Evolutionary conservation across 805 yeast genomes (phyloP).

Genomic region (Hanseniaspora thailandica): DNA sequence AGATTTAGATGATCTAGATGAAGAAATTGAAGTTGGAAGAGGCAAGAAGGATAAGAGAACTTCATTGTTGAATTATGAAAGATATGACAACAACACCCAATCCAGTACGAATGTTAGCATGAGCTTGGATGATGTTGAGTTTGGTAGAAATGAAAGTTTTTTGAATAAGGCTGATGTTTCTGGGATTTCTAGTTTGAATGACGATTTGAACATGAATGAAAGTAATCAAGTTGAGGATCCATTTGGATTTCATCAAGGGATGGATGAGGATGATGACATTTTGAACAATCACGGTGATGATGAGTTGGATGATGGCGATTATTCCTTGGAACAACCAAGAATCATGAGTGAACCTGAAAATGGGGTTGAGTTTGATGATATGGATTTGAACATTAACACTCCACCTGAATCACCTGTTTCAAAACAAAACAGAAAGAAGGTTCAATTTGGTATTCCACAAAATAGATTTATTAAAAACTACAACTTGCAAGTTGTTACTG

Average conservation of each 20-base stretch:
- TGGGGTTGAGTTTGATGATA: slow-evolving; percentile 7
- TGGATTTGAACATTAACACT: slow-evolving; percentile 4
- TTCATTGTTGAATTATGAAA: slow-evolving; percentile 20
- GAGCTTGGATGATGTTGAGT: slow-evolving; percentile 43
- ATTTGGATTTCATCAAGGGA: slow-evolving; percentile 9
- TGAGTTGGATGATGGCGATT: slow-evolving; percentile 12
- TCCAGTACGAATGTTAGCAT: slow-evolving; percentile 33
- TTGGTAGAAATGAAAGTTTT: slow-evolving; percentile 30
- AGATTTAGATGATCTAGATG: slow-evolving; percentile 19
- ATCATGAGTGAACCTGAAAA: slow-evolving; percentile 12
- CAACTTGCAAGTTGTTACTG: slow-evolving; percentile 14
- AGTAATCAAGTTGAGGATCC: slow-evolving; percentile 2
- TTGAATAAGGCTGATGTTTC: slow-evolving; percentile 22
- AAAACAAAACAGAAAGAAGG: not conserved
- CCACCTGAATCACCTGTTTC: slow-evolving; percentile 8
- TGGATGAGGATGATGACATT: slow-evolving; percentile 3
- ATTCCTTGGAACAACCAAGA: slow-evolving; percentile 15
- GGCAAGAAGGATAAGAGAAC: slow-evolving; percentile 26
- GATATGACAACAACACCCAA: slow-evolving; percentile 21
- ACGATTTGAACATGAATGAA: slow-evolving; percentile 10
- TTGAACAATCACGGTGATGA: slow-evolving; percentile 13
- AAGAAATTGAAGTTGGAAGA: slow-evolving; percentile 51
- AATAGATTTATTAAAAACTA: slow-evolving; percentile 6
- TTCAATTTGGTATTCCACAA: not conserved
- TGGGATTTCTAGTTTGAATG: slow-evolving; percentile 18